Percentiles rank a stretch among this genome's conserved stretches.
Evolutionary conservation across 179 eudicot species (phyloP).

Genomic region (Beta corolliflora): DNA sequence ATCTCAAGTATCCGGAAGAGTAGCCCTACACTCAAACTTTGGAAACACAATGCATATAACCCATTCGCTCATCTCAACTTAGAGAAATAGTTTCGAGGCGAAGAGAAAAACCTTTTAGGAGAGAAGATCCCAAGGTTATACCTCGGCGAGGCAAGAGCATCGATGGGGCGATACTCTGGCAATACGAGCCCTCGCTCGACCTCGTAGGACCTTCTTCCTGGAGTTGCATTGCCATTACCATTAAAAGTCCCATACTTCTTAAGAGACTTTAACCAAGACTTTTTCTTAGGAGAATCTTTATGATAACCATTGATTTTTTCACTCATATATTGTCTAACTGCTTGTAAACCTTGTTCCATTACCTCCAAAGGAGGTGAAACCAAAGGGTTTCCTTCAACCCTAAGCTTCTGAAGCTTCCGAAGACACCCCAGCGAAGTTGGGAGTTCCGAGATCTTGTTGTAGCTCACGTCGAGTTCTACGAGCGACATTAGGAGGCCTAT

Average conservation of each 20-base stretch:
- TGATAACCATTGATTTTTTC: conserved; percentile 52
- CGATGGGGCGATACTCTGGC: conserved; percentile 40
- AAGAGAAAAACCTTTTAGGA: conserved; percentile 59
- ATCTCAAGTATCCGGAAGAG: no score
- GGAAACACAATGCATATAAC: background rate
- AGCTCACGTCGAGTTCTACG: conserved; percentile 71
- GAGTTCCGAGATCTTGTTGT: conserved; percentile 55
- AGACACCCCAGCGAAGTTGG: conserved; percentile 80
- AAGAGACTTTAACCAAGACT: conserved; percentile 59
- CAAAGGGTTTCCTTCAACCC: conserved; percentile 77
- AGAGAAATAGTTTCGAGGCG: conserved; percentile 39
- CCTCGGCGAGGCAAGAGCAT: conserved; percentile 58
- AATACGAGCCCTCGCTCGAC: conserved; percentile 35
- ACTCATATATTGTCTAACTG: conserved; percentile 58
- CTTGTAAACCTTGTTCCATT: conserved; percentile 52
- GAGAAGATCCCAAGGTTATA: conserved; percentile 61
- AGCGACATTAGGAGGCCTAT: conserved; percentile 70
- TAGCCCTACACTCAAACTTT: no score
- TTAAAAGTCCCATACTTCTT: conserved; percentile 55
- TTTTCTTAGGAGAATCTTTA: conserved; percentile 38
- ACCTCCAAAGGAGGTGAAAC: conserved; percentile 73
- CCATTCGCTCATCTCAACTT: conserved; percentile 19
- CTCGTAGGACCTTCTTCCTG: conserved; percentile 13
- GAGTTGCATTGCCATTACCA: conserved; percentile 26
- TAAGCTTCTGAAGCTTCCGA: conserved; percentile 57